Conservation (phyloP, 208 protist genomes). For the Leishmania major region DNA sequence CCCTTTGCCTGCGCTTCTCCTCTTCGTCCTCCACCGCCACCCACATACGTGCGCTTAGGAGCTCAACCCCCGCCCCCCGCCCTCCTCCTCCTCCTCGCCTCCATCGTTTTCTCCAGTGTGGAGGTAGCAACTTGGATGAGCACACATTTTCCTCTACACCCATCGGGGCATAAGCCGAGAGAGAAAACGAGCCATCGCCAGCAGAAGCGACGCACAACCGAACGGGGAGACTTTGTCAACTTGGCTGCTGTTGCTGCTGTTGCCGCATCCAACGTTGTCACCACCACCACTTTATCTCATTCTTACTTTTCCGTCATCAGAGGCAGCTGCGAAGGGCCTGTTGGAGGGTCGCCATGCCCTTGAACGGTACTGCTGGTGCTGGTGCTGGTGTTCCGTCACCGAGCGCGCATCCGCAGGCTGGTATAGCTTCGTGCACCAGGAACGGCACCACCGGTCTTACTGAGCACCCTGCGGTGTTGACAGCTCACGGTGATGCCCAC, state of each 20-base stretch:
- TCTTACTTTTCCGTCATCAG: conserved; percentile 2
- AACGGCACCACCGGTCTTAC: background rate
- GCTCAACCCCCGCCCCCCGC: background rate
- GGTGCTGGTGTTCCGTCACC: background rate
- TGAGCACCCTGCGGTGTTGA: background rate
- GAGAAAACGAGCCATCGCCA: background rate
- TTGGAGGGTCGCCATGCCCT: background rate
- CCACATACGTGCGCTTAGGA: background rate
- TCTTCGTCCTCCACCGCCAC: background rate
- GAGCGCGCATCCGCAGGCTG: background rate
- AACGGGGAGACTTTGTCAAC: background rate
- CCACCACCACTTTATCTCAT: background rate
- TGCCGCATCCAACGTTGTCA: background rate
- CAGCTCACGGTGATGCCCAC: background rate
- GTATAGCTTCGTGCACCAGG: background rate
- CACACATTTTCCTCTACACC: background rate
- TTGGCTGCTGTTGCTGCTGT: background rate
- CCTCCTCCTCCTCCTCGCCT: background rate
- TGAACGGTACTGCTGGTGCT: background rate
- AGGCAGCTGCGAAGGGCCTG: background rate
- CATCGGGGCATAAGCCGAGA: background rate
- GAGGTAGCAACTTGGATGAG: background rate
- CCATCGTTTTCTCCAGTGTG: background rate
- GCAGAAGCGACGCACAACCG: background rate
- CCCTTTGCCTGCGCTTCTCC: background rate